Percentiles rank a stretch among this genome's conserved stretches.
Evolutionary conservation across 2,329 filamentous ascomycete genomes (phyloP).

Genomic region (Colletotrichum sp.): DNA sequence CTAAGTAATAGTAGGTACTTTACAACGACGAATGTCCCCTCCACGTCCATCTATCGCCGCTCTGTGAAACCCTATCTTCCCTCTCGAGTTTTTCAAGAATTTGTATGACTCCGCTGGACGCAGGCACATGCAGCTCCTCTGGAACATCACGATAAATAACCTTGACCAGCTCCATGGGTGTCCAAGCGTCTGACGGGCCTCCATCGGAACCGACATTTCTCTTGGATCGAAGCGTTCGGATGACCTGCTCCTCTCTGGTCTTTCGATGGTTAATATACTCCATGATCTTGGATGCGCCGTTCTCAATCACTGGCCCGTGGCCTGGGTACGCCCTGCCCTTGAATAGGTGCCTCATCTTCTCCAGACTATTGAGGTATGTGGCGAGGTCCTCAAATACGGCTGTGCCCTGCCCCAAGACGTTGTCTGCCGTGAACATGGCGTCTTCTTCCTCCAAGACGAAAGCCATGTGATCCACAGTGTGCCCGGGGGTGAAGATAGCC

Average conservation of each 20-base stretch:
- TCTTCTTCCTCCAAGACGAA: conserved; percentile 80
- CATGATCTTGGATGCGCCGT: conserved; percentile 72
- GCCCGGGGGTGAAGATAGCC: conserved; percentile 68
- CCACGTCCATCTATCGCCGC: conserved; percentile 46
- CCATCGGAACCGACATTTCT: conserved; percentile 26
- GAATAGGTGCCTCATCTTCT: conserved; percentile 71
- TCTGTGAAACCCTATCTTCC: conserved; percentile 69
- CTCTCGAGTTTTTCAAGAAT: conserved; percentile 78
- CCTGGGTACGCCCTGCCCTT: conserved; percentile 80
- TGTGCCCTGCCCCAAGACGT: conserved; percentile 86
- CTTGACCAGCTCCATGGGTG: conserved; percentile 83
- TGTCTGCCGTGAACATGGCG: conserved; percentile 88
- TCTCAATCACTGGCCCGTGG: conserved; percentile 79
- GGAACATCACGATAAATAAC: conserved; percentile 84
- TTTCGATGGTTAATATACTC: conserved; percentile 87
- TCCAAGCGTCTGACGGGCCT: conserved; percentile 55
- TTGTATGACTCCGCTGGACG: conserved; percentile 76
- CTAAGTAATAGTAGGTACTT: neutral
- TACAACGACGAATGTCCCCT: conserved; percentile 47
- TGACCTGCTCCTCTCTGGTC: conserved; percentile 79
- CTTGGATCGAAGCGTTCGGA: conserved; percentile 60
- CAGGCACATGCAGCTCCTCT: conserved; percentile 75
- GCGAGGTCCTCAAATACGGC: conserved; percentile 82
- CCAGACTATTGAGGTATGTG: conserved; percentile 71
- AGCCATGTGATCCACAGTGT: conserved; percentile 82